Percentiles rank a stretch among this genome's conserved stretches.
Conservation (phyloP, 2,329 filamentous ascomycete species). For the Alternaria burnsii region DNA sequence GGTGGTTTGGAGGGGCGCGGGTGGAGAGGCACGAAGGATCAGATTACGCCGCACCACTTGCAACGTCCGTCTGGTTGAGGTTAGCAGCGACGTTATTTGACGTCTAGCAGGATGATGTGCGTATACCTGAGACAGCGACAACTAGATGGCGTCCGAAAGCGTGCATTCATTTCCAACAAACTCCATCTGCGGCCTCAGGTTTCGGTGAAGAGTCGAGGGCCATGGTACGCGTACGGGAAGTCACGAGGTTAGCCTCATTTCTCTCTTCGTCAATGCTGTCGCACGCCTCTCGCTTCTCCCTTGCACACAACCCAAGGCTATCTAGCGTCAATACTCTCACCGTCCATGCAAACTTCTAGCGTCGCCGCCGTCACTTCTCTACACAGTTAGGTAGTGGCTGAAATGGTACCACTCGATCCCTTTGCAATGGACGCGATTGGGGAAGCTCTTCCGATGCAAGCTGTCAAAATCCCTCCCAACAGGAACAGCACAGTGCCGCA, state of each 20-base stretch:
- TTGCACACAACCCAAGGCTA: neutral
- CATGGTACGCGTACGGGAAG: conserved; percentile 5
- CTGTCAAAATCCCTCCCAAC: neutral
- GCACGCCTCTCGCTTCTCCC: conserved; percentile 5
- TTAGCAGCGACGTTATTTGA: conserved; percentile 27
- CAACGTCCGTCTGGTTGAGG: conserved; percentile 18
- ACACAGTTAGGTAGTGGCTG: conserved; percentile 6
- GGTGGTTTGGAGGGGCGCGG: conserved; percentile 12
- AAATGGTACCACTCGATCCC: neutral
- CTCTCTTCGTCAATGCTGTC: conserved; percentile 12
- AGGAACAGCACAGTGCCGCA: neutral
- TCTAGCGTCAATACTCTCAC: conserved; percentile 11
- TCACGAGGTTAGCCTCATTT: conserved; percentile 8
- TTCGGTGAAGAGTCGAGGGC: conserved; percentile 8
- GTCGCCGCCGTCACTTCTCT: conserved; percentile 1
- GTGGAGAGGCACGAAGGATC: conserved; percentile 19
- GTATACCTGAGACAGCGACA: conserved; percentile 37
- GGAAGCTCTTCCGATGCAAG: conserved; percentile 6
- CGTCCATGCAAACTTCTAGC: conserved; percentile 14
- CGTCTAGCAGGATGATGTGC: conserved; percentile 15
- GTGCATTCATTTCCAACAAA: conserved; percentile 14
- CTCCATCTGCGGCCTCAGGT: conserved; percentile 22
- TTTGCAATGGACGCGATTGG: neutral
- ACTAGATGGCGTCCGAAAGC: conserved; percentile 22
- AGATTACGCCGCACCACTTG: conserved; percentile 24